Evolutionary conservation across 306 rosid genomes (phyloP).

Genomic region (Canavalia ensiformis): DNA sequence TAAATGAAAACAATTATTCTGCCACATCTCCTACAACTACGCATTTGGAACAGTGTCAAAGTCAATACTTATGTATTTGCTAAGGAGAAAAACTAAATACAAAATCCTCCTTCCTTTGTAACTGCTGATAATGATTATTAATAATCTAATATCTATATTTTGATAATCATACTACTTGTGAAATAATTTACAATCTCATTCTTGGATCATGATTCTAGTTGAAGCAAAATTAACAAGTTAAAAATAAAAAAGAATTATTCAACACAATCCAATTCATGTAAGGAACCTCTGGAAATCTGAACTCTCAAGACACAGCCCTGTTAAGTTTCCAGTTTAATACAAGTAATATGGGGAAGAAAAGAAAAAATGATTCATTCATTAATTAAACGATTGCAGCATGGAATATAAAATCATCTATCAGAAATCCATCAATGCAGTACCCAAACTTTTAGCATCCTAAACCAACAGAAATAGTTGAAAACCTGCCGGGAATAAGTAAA

Average conservation of each 20-base stretch:
- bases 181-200: conserved; percentile 29
- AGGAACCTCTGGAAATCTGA: conserved; percentile 16
- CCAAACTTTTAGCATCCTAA: not conserved
- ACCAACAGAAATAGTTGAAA: conserved; percentile 33
- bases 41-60: conserved; percentile 5
- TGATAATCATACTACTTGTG: conserved; percentile 21
- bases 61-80: not conserved
- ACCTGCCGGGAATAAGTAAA: conserved; percentile 29
- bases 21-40: conserved; percentile 12
- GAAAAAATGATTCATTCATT: conserved; percentile 13
- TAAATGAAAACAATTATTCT: conserved; percentile 29
- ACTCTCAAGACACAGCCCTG: not conserved
- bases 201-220: conserved; percentile 17
- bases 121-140: not conserved
- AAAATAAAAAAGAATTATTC: not conserved
- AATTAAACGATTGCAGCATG: conserved; percentile 26
- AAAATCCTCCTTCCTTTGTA: conserved; percentile 13
- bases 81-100: conserved; percentile 13
- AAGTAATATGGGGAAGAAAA: conserved; percentile 24
- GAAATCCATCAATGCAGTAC: conserved; percentile 20
- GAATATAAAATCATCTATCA: conserved; percentile 15
- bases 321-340: conserved; percentile 18
- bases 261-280: not conserved
- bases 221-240: not conserved
- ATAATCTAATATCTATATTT: not conserved